Conservation (phyloP, 2,329 filamentous ascomycete genomes). For the Monosporascus sp. region DNA sequence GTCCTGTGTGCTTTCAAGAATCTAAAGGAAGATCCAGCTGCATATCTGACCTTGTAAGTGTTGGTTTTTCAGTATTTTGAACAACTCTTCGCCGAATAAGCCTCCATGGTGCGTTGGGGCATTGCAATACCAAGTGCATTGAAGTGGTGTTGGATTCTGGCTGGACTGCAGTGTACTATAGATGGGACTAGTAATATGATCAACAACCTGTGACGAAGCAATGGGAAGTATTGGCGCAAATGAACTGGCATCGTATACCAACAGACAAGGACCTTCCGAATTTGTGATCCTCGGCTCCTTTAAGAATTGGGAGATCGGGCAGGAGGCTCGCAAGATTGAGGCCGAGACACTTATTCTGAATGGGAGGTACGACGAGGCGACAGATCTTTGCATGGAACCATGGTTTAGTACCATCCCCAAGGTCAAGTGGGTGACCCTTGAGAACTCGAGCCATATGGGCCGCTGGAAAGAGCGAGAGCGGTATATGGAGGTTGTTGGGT, state of each 20-base stretch:
- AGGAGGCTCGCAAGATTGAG: not conserved
- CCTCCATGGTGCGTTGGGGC: too few species aligned
- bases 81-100: not conserved
- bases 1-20: not conserved
- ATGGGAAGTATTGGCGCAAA: too few species aligned
- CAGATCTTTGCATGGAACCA: not conserved
- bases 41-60: not conserved
- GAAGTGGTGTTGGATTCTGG: too few species aligned
- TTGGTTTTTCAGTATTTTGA: not conserved
- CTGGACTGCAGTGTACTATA: too few species aligned
- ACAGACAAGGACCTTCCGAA: not conserved
- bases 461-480: not conserved
- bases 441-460: not conserved
- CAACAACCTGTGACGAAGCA: too few species aligned
- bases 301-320: not conserved
- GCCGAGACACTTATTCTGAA: not conserved
- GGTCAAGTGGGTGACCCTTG: not conserved
- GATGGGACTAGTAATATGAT: too few species aligned
- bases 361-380: not conserved
- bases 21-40: not conserved
- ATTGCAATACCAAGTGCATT: too few species aligned
- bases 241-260: too few species aligned
- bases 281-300: not conserved
- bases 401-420: not conserved
- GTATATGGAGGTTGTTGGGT: not conserved